Evolutionary conservation across 1,139 yeast species (phyloP), one percentile per base, ranked within the genome.

Genomic region (Lipomyces yarrowii): DNA sequence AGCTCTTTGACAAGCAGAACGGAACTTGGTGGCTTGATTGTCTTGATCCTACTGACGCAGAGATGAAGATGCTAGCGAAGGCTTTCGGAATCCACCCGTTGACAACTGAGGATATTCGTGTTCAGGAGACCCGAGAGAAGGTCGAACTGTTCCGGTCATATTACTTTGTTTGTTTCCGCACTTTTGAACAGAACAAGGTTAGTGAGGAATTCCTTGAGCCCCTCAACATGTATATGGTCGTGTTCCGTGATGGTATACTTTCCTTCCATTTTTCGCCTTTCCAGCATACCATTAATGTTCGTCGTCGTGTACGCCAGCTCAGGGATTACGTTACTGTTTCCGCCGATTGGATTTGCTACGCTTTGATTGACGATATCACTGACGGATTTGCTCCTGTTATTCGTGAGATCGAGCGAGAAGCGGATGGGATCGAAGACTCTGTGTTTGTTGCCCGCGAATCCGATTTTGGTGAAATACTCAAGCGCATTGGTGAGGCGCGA

Each of bases 311-410:
- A 60, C 85, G 98, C 73, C 97, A 92, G 77, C 82, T 92, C 71
- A 83, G 96, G 67, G 97, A 91, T 74, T 91, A 91, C 75, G 93
- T 92, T 55, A 87, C 87, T 70, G 96, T 92, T 13, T 86, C 91
- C 69, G 88, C 97, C 1, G 98, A 92, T 78, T 92, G 98, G 98
- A 80, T 92, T 61, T 92, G 97, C 78, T 92, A 92, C 78, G 98
- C 98, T 10, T 78, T 92, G 69, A 90, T 92, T 71, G 98, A 92
- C 83, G 97, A 92, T 76, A 92, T 92, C 71, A 91, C 97, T 10
- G 98, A 92, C 84, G 88, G 92, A 59, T 92, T 91, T 78, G 96
- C 96, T 18, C 98, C 98, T 1, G 89, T 90, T 6, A 91, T 92
- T 69, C 91, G 89, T 62, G 88, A 88, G 1, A 87, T 92, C 69